Evolutionary conservation across 176 grass and related monocot species (phyloP).

Genomic region (Triticum turgidum): DNA sequence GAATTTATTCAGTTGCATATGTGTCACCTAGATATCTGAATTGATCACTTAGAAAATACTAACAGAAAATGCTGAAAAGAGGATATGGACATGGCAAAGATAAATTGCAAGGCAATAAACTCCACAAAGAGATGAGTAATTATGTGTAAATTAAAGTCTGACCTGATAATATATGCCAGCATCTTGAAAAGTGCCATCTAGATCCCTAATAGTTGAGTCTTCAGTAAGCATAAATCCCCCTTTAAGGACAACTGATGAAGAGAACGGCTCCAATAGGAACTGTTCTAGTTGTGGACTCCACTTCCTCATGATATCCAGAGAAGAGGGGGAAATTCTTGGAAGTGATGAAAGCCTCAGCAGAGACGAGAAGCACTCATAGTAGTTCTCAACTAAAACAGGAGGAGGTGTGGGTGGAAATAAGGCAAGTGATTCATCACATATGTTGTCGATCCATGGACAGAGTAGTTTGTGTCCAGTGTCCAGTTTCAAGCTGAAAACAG

Average conservation of each 20-base stretch:
- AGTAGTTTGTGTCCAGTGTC: constrained; percentile 93
- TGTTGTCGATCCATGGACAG: constrained; percentile 96
- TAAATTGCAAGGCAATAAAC: constrained; percentile 12
- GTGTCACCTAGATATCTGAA: constrained; percentile 3
- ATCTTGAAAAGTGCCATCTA: constrained; percentile 74
- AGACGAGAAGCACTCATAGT: constrained; percentile 58
- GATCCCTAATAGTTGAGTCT: constrained; percentile 52
- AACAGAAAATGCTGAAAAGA: neutral
- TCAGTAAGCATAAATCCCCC: constrained; percentile 56
- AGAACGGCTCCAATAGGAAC: constrained; percentile 55
- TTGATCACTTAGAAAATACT: constrained; percentile 1
- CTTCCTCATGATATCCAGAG: constrained; percentile 74
- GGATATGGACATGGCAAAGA: neutral
- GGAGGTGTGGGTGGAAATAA: constrained; percentile 86
- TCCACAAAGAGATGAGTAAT: constrained; percentile 28
- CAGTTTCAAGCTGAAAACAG: constrained; percentile 92
- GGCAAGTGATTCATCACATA: constrained; percentile 86
- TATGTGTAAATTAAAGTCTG: constrained; percentile 27
- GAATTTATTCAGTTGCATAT: neutral
- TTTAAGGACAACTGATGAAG: constrained; percentile 50
- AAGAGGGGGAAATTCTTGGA: constrained; percentile 69
- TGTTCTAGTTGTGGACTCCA: constrained; percentile 60
- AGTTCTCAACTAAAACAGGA: constrained; percentile 68
- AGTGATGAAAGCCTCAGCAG: constrained; percentile 70
- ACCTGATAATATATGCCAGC: constrained; percentile 79